Percentiles rank a stretch among this genome's conserved stretches.
Evolutionary conservation across 352 stramenopile species (phyloP).

Genomic region (Phytopythium delawarense): DNA sequence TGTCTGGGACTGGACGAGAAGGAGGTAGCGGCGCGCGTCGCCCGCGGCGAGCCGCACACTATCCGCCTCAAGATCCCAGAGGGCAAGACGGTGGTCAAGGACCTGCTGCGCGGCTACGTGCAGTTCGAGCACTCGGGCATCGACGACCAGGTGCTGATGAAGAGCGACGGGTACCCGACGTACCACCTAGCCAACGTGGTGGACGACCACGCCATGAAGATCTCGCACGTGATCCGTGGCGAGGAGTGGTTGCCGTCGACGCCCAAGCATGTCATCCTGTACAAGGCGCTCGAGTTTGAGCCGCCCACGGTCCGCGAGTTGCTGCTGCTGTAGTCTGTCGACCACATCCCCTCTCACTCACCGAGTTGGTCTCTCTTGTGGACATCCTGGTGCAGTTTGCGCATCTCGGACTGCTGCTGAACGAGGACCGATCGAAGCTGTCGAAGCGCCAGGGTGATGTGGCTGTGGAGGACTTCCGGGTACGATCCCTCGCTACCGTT

Average conservation of each 20-base stretch:
- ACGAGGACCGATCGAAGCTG: constrained; percentile 97
- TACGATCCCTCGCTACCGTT: constrained; percentile 20
- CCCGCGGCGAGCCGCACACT: constrained; percentile 86
- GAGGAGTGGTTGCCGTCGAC: constrained; percentile 93
- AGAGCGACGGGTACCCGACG: constrained; percentile 91
- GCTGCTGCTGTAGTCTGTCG: neutral
- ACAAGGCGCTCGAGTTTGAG: constrained; percentile 84
- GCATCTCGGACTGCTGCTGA: constrained; percentile 93
- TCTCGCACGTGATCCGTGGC: constrained; percentile 97
- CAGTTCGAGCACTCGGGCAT: constrained; percentile 85
- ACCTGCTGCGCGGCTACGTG: constrained; percentile 94
- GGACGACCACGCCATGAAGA: constrained; percentile 96
- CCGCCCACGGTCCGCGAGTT: constrained; percentile 38
- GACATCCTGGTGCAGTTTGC: constrained; percentile 49
- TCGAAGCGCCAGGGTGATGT: constrained; percentile 98
- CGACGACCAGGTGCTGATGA: constrained; percentile 92
- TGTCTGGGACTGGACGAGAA: constrained; percentile 92
- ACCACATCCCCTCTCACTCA: neutral
- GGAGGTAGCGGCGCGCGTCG: constrained; percentile 87
- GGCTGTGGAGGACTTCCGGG: constrained; percentile 95
- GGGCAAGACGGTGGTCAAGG: constrained; percentile 93
- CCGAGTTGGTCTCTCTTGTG: neutral
- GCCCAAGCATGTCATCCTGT: constrained; percentile 89
- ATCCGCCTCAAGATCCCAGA: constrained; percentile 94
- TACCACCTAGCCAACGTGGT: constrained; percentile 94